phyloP scores from a whole-genome alignment of 2,329 filamentous ascomycete genomes.

The Diaporthe ampelina region DNA sequence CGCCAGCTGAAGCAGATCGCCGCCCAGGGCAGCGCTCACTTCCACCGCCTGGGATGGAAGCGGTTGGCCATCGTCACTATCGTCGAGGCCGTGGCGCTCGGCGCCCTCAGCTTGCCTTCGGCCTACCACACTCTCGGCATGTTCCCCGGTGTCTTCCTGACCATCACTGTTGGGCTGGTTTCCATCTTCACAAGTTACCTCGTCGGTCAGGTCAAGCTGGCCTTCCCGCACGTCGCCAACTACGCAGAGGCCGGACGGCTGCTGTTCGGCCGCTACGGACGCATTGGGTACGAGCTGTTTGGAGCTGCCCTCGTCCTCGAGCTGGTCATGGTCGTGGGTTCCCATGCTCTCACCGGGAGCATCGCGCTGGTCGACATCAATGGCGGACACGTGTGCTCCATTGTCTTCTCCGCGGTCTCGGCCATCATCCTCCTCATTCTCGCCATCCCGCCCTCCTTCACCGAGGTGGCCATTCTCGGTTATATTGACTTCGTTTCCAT shows the following conservation, averaged over 20 bases:
- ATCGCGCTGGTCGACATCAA: conserved; percentile 78
- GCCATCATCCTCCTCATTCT: conserved; percentile 61
- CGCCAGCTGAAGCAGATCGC: conserved; percentile 55
- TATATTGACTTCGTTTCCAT: conserved; percentile 74
- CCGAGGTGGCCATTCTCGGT: conserved; percentile 63
- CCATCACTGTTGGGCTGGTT: conserved; percentile 52
- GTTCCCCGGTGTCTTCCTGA: conserved; percentile 56
- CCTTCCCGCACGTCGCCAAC: conserved; percentile 70
- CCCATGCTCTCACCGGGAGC: conserved; percentile 79
- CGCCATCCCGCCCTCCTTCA: conserved; percentile 63
- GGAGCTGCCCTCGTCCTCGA: conserved; percentile 73
- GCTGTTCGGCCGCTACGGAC: conserved; percentile 64
- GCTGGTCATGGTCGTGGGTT: conserved; percentile 77
- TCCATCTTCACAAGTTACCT: conserved; percentile 58
- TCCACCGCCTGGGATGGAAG: conserved; percentile 69
- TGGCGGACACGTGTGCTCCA: conserved; percentile 62
- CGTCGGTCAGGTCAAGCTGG: conserved; percentile 61
- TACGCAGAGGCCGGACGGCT: conserved; percentile 78
- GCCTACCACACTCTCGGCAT: conserved; percentile 69
- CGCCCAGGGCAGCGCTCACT: conserved; percentile 61
- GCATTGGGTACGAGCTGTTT: conserved; percentile 71
- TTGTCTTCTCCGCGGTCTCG: conserved; percentile 61
- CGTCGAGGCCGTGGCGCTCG: conserved; percentile 71
- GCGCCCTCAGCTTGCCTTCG: conserved; percentile 63
- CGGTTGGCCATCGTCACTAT: conserved; percentile 68